Evolutionary conservation across 2,329 filamentous ascomycete species (phyloP).

Genomic region (Phoma sp.): DNA sequence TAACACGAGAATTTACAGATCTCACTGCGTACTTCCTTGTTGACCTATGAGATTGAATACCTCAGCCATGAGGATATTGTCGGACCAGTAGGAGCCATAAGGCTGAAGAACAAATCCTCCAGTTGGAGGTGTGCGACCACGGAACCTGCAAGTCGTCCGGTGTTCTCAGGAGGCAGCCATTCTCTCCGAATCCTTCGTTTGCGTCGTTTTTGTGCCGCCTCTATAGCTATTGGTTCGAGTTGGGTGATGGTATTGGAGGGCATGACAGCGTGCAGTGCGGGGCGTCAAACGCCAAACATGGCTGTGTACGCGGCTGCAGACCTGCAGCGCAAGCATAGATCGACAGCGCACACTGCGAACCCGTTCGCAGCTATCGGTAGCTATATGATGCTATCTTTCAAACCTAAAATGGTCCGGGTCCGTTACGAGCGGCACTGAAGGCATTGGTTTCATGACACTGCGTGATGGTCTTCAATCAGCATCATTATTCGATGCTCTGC

Average conservation of each 20-base stretch:
- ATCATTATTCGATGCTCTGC: no score
- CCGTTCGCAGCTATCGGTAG: conserved; percentile 16
- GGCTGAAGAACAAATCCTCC: conserved; percentile 19
- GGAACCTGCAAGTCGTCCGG: conserved; percentile 23
- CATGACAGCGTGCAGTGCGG: conserved; percentile 8
- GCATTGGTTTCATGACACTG: not conserved
- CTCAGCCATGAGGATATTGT: not conserved
- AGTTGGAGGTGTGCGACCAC: conserved; percentile 12
- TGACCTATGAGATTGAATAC: not conserved
- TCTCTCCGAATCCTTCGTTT: conserved; percentile 1
- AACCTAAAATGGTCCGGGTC: not conserved
- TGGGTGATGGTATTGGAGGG: conserved; percentile 9
- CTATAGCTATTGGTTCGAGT: conserved; percentile 12
- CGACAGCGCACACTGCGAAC: conserved; percentile 24
- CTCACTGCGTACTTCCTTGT: not conserved
- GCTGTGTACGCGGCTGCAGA: conserved; percentile 2
- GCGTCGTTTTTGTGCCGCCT: conserved; percentile 1
- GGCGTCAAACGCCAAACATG: conserved; percentile 1
- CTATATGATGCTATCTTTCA: not conserved
- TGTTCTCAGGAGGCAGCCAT: conserved; percentile 14
- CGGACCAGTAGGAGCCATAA: conserved; percentile 12
- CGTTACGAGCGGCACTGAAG: not conserved
- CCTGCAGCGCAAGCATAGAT: conserved; percentile 13
- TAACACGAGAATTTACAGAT: conserved; percentile 2
- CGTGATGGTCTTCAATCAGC: no score